These are phyloP conservation scores for Graphiopsis chlorocephala DNA, from an alignment of 2,329 filamentous ascomycete species.

Conservation along the genomic window DNA sequence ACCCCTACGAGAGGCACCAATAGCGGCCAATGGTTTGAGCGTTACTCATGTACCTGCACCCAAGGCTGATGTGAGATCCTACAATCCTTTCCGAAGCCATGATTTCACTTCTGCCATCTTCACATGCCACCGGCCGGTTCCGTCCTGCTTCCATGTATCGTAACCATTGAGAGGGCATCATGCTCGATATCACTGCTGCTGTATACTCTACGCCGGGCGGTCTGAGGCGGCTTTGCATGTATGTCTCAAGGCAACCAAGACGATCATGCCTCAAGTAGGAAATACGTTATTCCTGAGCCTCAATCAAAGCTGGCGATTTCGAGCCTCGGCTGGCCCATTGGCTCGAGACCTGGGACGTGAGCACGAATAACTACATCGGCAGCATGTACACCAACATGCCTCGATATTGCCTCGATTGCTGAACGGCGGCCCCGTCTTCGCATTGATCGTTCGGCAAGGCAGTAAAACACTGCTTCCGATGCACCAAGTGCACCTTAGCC, in stretches of 20 bases:
- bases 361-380: background rate
- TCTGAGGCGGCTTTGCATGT: background rate
- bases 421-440: background rate
- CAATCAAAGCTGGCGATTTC: background rate
- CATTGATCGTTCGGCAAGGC: background rate
- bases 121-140: background rate
- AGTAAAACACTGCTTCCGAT: background rate
- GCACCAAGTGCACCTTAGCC: background rate
- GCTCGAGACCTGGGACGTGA: background rate
- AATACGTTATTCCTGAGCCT: background rate
- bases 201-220: background rate
- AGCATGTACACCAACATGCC: background rate
- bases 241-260: background rate
- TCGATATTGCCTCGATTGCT: constrained; percentile 2
- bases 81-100: background rate
- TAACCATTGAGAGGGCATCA: background rate
- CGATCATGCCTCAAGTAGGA: background rate
- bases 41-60: background rate
- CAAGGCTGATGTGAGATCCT: constrained; percentile 8
- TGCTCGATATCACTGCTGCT: background rate
- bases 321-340: background rate
- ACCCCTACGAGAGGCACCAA: background rate
- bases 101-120: background rate
- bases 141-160: background rate
- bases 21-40: background rate